Conservation (phyloP, 805 yeast species). For the Candida mattraensis region DNA sequence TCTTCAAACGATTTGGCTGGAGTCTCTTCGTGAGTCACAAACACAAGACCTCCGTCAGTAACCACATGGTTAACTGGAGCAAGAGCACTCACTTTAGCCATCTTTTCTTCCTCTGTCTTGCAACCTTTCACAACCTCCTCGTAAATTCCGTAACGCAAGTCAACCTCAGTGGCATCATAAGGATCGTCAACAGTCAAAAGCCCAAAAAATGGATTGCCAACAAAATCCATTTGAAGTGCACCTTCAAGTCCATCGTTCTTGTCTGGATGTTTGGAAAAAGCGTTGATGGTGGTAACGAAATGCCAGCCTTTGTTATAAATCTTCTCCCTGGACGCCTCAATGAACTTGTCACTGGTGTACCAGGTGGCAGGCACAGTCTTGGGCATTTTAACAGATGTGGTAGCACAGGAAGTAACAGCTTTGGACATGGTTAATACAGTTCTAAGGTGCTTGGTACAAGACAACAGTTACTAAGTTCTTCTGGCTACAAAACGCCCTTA, state of each 20-base stretch:
- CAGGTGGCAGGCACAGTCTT: slow-evolving; percentile 27
- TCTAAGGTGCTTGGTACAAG: no score
- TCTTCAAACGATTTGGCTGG: slow-evolving; percentile 21
- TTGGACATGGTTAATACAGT: no score
- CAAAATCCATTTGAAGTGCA: slow-evolving; percentile 27
- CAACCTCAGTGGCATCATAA: slow-evolving; percentile 13
- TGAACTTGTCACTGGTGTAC: slow-evolving; percentile 29
- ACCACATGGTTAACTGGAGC: slow-evolving; percentile 24
- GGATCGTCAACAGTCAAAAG: slow-evolving; percentile 27
- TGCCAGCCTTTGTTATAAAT: slow-evolving; percentile 33
- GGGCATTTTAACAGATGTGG: slow-evolving; percentile 4
- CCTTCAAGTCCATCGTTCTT: slow-evolving; percentile 19
- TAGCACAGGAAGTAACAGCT: background rate
- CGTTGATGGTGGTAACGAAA: slow-evolving; percentile 22
- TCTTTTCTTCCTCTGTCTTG: slow-evolving; percentile 12
- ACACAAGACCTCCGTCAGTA: slow-evolving; percentile 29
- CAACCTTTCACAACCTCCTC: slow-evolving; percentile 18
- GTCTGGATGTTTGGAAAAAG: slow-evolving; percentile 19
- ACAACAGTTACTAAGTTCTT: no score
- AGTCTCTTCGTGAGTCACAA: slow-evolving; percentile 24
- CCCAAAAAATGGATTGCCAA: slow-evolving; percentile 30
- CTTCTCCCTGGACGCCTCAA: slow-evolving; percentile 21
- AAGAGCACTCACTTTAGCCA: slow-evolving; percentile 11
- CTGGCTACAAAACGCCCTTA: no score
- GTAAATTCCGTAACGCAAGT: slow-evolving; percentile 28